Evolutionary conservation across 176 grass and related monocot species (phyloP), one percentile per base, ranked within the genome.

Genomic region (Zea luxurians): DNA sequence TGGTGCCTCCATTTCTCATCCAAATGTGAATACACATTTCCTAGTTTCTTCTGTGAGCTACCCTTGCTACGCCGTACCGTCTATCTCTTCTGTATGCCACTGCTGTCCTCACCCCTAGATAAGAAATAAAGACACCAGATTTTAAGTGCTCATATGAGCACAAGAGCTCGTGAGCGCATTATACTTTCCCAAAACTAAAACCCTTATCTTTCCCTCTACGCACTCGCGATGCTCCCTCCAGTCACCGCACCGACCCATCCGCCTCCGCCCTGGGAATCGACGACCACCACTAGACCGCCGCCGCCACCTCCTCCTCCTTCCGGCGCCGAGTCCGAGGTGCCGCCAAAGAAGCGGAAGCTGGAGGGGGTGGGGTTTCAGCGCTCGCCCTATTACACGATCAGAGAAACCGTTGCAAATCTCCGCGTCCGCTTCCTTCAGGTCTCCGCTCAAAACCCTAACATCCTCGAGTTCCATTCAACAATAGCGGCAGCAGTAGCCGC

Each of bases 361-460:
- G 70, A 76, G 81, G 68, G 79, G 53, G 18, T 62, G 76, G 79
- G 88, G 70, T 90, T 90, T 54, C 82, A 84, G 8, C 40, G 41
- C 35, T 81, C 87, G 7, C 82, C 82, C 48, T 89, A 84, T 71
- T 66, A 84, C 82, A 77, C 70, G 58, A 89, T 89, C 65, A 80
- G 77, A 80, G 82, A 20, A 65, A 46, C 77, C 58, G 71, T 84
- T n/a, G 77, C 77, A 50, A 58, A 59, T 44, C 82, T 89, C 48
- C 82, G 82, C 41, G 58, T 55, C 65, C 77, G 71, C 71, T 84
- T 89, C 77, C 57, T 89, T 48, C 77, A 84, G 82, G 87, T 89
- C 4, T 71, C 38, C 48, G 7, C 66, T 15, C 55, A 45, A 70
- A 84, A 84, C 82, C 82, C 82, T 84, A 71, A 13, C 34, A 2